Evolutionary conservation across 192 early-diverging fungal species (phyloP).

Genomic region (Backusella tarrabulga): DNA sequence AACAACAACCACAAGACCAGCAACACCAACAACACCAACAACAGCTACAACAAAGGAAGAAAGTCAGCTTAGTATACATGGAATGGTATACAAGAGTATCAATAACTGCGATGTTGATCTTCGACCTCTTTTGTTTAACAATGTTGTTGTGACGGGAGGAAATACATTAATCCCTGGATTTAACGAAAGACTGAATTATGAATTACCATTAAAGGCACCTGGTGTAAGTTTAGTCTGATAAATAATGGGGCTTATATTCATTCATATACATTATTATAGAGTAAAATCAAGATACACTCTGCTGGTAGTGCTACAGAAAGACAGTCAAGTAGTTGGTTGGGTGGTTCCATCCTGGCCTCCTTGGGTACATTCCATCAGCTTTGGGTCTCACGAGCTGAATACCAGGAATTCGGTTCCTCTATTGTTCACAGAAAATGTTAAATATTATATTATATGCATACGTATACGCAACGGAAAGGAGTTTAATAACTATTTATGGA

Average conservation of each 20-base stretch:
- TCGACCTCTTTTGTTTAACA: slow-evolving; percentile 75
- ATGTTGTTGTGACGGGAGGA: slow-evolving; percentile 89
- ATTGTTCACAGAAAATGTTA: slow-evolving; percentile 88
- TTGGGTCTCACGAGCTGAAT: slow-evolving; percentile 97
- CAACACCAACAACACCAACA: not conserved
- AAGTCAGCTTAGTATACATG: slow-evolving; percentile 61
- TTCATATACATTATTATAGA: slow-evolving; percentile 38
- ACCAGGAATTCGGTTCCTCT: slow-evolving; percentile 81
- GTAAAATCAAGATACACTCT: slow-evolving; percentile 80
- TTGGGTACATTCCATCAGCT: slow-evolving; percentile 98
- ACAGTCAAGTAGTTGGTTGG: slow-evolving; percentile 94
- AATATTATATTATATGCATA: not conserved
- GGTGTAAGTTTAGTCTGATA: slow-evolving; percentile 53
- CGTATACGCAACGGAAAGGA: no score
- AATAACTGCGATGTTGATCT: slow-evolving; percentile 84
- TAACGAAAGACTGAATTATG: slow-evolving; percentile 77
- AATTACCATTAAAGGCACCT: slow-evolving; percentile 61
- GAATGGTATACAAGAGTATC: slow-evolving; percentile 74
- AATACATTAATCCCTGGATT: slow-evolving; percentile 86
- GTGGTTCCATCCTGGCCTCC: slow-evolving; percentile 93
- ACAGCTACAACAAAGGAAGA: slow-evolving; percentile 21
- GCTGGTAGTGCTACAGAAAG: slow-evolving; percentile 79
- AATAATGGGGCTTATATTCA: not conserved
- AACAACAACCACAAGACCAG: not conserved
- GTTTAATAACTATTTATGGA: no score